Evolutionary conservation across 192 early-diverging fungal genomes (phyloP).

Genomic region (Ramicandelaber brevisporus): DNA sequence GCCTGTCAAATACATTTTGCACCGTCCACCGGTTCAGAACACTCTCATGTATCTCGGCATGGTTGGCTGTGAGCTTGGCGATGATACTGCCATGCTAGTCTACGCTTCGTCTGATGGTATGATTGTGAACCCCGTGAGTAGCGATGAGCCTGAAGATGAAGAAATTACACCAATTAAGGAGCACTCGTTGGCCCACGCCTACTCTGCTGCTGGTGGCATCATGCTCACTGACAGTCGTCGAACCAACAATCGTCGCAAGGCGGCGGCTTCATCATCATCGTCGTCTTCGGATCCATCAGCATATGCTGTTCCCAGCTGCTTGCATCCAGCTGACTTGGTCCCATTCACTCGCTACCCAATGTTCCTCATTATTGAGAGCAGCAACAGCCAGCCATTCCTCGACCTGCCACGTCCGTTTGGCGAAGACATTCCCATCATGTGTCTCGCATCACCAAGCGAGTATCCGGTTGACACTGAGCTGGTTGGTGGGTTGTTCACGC

Average conservation of each 20-base stretch:
- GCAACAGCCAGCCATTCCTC: slow-evolving; percentile 63
- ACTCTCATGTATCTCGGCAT: slow-evolving; percentile 76
- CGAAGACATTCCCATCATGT: slow-evolving; percentile 63
- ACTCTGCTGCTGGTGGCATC: no score
- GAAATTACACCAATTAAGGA: no score
- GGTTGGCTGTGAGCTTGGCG: slow-evolving; percentile 72
- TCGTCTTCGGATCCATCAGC: no score
- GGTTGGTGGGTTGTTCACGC: slow-evolving; percentile 76
- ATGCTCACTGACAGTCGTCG: no score
- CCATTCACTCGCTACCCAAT: slow-evolving; percentile 90
- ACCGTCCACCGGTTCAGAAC: slow-evolving; percentile 74
- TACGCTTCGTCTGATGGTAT: slow-evolving; percentile 83
- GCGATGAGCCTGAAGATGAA: not conserved
- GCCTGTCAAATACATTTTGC: slow-evolving; percentile 88
- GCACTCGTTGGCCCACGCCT: no score
- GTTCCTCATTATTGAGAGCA: slow-evolving; percentile 84
- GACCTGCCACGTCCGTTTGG: slow-evolving; percentile 67
- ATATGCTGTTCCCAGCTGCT: slow-evolving; percentile 51
- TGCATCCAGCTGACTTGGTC: slow-evolving; percentile 74
- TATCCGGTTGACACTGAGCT: slow-evolving; percentile 44
- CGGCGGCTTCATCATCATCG: no score
- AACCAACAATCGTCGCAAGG: no score
- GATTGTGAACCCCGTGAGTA: not conserved
- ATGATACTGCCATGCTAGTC: slow-evolving; percentile 61
- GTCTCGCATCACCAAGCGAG: slow-evolving; percentile 66